These are phyloP conservation scores for Botrytis elliptica DNA, from an alignment of 2,329 filamentous ascomycete species.

Conservation along the genomic window DNA sequence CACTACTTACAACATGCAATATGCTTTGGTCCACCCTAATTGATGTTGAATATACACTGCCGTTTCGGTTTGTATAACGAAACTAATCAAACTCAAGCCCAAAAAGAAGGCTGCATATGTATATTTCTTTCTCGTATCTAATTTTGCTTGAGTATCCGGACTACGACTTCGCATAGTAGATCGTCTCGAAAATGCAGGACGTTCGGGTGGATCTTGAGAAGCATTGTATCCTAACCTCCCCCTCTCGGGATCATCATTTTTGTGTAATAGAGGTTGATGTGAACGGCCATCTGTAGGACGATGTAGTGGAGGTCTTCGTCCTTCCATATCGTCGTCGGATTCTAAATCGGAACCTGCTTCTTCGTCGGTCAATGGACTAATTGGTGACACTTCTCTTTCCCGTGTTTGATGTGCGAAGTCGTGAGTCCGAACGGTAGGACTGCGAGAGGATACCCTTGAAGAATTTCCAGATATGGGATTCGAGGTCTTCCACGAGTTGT, in stretches of 20 bases:
- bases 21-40: constrained; percentile 95
- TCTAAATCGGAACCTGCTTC: constrained; percentile 33
- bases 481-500: constrained; percentile 29
- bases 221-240: constrained; percentile 37
- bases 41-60: constrained; percentile 93
- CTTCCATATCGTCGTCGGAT: constrained; percentile 34
- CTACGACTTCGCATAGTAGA: constrained; percentile 76
- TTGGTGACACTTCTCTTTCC: constrained; percentile 20
- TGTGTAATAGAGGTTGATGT: constrained; percentile 40
- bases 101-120: constrained; percentile 84
- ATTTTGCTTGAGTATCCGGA: constrained; percentile 62
- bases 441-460: constrained; percentile 25
- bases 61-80: constrained; percentile 93
- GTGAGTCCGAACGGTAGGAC: constrained; percentile 26
- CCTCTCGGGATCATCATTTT: constrained; percentile 35
- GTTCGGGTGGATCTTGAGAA: constrained; percentile 27
- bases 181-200: constrained; percentile 49
- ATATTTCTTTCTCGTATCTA: constrained; percentile 77
- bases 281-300: constrained; percentile 43
- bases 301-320: constrained; percentile 44
- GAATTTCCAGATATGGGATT: constrained; percentile 29
- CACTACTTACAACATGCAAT: constrained; percentile 82
- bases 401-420: constrained; percentile 25
- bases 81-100: constrained; percentile 77
- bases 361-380: constrained; percentile 21